Percentiles rank a stretch among this genome's conserved stretches.
Conservation (phyloP, 768 basidiomycete species). For the Amanita rubescens region DNA sequence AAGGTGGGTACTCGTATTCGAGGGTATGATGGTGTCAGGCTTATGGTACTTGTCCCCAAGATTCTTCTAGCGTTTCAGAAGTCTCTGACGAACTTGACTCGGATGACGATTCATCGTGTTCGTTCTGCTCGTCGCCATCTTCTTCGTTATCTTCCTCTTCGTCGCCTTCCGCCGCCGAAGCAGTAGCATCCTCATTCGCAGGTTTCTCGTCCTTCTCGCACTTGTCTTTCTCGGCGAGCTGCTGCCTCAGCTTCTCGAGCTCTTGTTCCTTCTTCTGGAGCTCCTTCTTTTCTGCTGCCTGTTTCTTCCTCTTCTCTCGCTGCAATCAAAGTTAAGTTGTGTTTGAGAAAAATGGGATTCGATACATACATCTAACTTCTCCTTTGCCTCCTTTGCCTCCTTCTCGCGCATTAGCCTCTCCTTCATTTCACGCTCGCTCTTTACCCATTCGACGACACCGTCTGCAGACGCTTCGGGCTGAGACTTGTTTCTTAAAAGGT, state of each 20-base stretch:
- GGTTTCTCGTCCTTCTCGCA: slow-evolving; percentile 18
- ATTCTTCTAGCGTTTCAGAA: slow-evolving; percentile 3
- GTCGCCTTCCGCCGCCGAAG: too few relatives aligned
- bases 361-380: slow-evolving; percentile 56
- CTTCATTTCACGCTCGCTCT: slow-evolving; percentile 65
- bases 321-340: slow-evolving; percentile 10
- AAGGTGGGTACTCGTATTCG: neutral
- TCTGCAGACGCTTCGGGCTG: slow-evolving; percentile 69
- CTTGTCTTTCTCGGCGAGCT: slow-evolving; percentile 46
- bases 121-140: slow-evolving; percentile 25
- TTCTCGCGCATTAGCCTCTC: slow-evolving; percentile 69
- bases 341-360: neutral
- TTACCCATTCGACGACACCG: slow-evolving; percentile 65
- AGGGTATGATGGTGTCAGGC: neutral
- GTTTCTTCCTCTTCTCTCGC: slow-evolving; percentile 46
- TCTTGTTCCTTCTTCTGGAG: slow-evolving; percentile 60
- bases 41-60: slow-evolving; percentile 4
- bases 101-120: slow-evolving; percentile 20
- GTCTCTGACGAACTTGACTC: slow-evolving; percentile 17
- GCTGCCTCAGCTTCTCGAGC: slow-evolving; percentile 43
- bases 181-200: neutral
- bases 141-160: neutral
- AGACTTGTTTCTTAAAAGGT: slow-evolving; percentile 79
- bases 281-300: slow-evolving; percentile 51
- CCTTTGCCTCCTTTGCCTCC: slow-evolving; percentile 60